Base-by-base conservation (phyloP, 192 early-diverging fungal species). In the Mortierella antarctica region DNA sequence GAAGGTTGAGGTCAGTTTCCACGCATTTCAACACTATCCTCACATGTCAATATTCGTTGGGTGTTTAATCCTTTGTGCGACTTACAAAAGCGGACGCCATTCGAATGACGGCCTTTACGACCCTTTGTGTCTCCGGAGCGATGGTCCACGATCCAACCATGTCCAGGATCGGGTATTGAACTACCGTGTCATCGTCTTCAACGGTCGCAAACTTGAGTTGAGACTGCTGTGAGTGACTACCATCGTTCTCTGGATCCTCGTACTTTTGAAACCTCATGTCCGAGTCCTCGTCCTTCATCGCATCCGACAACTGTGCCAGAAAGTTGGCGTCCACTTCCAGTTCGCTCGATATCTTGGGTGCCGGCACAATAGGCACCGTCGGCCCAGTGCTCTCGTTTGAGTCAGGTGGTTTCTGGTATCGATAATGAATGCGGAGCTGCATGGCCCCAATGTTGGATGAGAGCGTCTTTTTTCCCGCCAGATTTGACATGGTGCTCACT, bases 401-500 rank as follows among this genome's bases (percentile, higher is more conserved):
- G 4, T 51, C 67, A 2, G 71, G 70, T 52, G 61, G 69, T 54
- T 83, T 77, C 42, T 92, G 90, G 55, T 86, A 93, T 10, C 86
- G 84, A 69, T 93, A 94, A 56, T 88, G 85, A 46, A 94, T 83
- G n/a, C 87, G 88, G 51, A 89, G 82, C 42, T 92, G 89, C 31
- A 93, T 66, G 5, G 91, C 92, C 9, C 92, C 92, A 39, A 92
- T 82, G 67, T 93, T 92, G 60, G 83, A 87, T 1, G 89, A 91
- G 8, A 91, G 68, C 0, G 88, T 73, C 49, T 87, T 81, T 84
- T 88, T 57, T 70, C 77, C 77, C 57, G 77, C 82, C 41, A 89
- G 83, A 31, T 89, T 86, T 11, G 91, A 88, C 55, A 88, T 88
- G 8, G 89, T 90, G 42, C 90, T 88, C 8, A 82, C 80, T 0